Evolutionary conservation across 2,329 filamentous ascomycete species (phyloP).

Genomic region (Aspergillus uvarum): DNA sequence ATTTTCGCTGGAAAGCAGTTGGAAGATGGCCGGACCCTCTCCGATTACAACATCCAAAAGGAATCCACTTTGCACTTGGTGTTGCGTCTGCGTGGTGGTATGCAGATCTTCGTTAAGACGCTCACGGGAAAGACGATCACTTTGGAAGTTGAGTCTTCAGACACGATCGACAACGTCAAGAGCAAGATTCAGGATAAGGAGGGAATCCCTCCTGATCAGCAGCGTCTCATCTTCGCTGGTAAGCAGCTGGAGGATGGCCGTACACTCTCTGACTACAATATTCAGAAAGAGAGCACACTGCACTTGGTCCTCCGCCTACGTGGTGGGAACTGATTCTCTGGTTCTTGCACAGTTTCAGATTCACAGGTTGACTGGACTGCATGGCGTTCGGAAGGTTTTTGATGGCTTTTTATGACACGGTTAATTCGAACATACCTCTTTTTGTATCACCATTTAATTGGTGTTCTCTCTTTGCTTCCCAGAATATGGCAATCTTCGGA

Average conservation of each 20-base stretch:
- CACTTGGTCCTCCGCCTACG: slow-evolving; percentile 56
- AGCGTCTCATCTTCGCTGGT: slow-evolving; percentile 68
- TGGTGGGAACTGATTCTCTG: slow-evolving; percentile 43
- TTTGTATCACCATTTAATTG: slow-evolving; percentile 8
- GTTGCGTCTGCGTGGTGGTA: slow-evolving; percentile 77
- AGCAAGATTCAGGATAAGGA: slow-evolving; percentile 80
- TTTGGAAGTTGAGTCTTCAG: slow-evolving; percentile 65
- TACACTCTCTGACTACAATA: slow-evolving; percentile 55
- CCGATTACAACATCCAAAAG: slow-evolving; percentile 97
- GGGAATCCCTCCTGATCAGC: slow-evolving; percentile 69
- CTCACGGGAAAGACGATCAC: slow-evolving; percentile 73
- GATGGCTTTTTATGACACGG: slow-evolving; percentile 21
- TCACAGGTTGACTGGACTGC: slow-evolving; percentile 32
- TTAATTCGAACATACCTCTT: slow-evolving; percentile 14
- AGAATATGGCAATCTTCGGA: neutral
- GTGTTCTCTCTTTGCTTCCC: neutral
- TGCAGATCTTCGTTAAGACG: slow-evolving; percentile 84
- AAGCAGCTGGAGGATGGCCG: slow-evolving; percentile 61
- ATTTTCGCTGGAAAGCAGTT: slow-evolving; percentile 94
- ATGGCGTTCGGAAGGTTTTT: slow-evolving; percentile 41
- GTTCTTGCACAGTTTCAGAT: slow-evolving; percentile 6
- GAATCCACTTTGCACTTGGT: slow-evolving; percentile 80
- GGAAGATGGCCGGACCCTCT: slow-evolving; percentile 85
- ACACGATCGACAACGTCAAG: slow-evolving; percentile 72
- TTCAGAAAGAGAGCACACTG: slow-evolving; percentile 62